phyloP scores from a whole-genome alignment of 2,329 filamentous ascomycete genomes.

The Basipetospora chlamydospora region DNA sequence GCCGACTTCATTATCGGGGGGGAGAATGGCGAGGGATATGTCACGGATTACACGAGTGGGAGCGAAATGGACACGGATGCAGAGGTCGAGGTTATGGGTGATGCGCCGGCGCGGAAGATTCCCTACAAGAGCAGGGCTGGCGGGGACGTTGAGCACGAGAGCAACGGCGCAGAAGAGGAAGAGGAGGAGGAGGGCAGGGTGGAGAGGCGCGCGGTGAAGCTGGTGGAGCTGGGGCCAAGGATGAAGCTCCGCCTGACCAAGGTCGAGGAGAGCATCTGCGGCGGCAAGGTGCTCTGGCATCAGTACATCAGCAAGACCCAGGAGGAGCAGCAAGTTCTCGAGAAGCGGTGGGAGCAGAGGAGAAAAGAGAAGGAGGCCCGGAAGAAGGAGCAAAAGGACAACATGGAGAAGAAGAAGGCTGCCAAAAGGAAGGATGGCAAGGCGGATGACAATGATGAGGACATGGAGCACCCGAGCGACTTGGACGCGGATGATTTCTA shows the following conservation, averaged over 20 bases:
- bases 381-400: constrained; percentile 71
- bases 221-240: constrained; percentile 82
- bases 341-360: constrained; percentile 68
- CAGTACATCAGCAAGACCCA: constrained; percentile 80
- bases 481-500: constrained; percentile 30
- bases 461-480: constrained; percentile 22
- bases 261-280: constrained; percentile 86
- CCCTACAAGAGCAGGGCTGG: constrained; percentile 22
- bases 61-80: constrained; percentile 90
- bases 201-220: constrained; percentile 76
- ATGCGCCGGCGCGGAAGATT: constrained; percentile 47
- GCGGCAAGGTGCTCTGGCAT: constrained; percentile 93
- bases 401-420: constrained; percentile 70
- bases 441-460: constrained; percentile 20
- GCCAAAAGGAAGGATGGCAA: constrained; percentile 22
- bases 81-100: constrained; percentile 74
- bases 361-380: constrained; percentile 70
- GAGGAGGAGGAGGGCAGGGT: constrained; percentile 41
- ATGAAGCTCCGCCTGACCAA: constrained; percentile 84
- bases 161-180: too few relatives aligned
- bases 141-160: constrained; percentile 23
- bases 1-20: constrained; percentile 87
- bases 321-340: constrained; percentile 62
- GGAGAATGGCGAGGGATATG: constrained; percentile 64
- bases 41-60: constrained; percentile 71